These are phyloP conservation scores for Cucumis sativus DNA, from an alignment of 306 rosid genomes.

Conservation along the genomic window Cucumber_9930_V3 NC_026660.2:9959001-9959500, in stretches of 20 bases:
- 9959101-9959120: not conserved
- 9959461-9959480: constrained; percentile 39
- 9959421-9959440: constrained; percentile 51
- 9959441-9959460: constrained; percentile 49
- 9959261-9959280: constrained; percentile 22
- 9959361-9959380: constrained; percentile 41
- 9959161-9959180: not conserved
- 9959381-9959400: constrained; percentile 68
- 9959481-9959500: constrained; percentile 50
- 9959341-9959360: constrained; percentile 77
- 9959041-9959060: constrained; percentile 87
- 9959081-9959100: constrained; percentile 65
- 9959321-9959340: constrained; percentile 69
- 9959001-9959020: constrained; percentile 62
- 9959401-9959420: constrained; percentile 62
- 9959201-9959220: constrained; percentile 34
- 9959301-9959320: constrained; percentile 75
- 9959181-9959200: constrained; percentile 3
- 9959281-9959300: constrained; percentile 48
- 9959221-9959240: constrained; percentile 20
- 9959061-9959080: constrained; percentile 63
- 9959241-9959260: not conserved
- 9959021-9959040: constrained; percentile 72
- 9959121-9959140: not conserved
- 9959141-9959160: not conserved